Base-by-base conservation (phyloP, 345 rosid species). In the Combretum micranthum region DNA sequence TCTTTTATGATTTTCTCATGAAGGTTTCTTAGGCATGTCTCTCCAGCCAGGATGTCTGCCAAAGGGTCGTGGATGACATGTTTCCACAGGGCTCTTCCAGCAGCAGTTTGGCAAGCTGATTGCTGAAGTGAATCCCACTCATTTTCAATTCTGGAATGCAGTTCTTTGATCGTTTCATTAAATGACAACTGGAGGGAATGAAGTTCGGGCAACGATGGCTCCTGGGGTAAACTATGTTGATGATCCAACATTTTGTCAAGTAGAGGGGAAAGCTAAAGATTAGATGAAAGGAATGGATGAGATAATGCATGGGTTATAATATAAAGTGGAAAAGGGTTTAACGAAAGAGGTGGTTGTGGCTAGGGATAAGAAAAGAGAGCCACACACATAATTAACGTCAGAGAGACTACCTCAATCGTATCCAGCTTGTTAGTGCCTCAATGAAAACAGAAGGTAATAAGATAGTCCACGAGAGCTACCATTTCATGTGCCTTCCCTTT, bases 331-430 rank as follows among this genome's bases (percentile, higher is more conserved):
- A 55, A 42, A 22, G 57, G 47, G 47, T 39, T 52, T 14, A 20
- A 20, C 22, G 2, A 20, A 26, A 44, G 60, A 20, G 57, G 26
- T n/a, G 46, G 59, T 56, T 44, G 19, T 18, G 14, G 60, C 61
- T 53, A 46, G 78, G 67, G 96, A 91, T 87, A 91, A 88, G 96
- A 69, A 92, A 92, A 86, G 88, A 88, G 93, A 88, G 83, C 96
- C 95, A 92, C 96, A 83, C 85, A 84, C 71, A 74, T 52, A 83
- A 83, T 78, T 70, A 73, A 76, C 82, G 88, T 67, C 73, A 45
- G 75, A 60, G 77, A 79, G 71, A 67, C 37, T 6, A 61, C 79
- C 66, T 64, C 60, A 64, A 78, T 59, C 80, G 78, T 77, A 82
- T 82, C 93, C 75, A 20, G 69, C 78, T 64, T 68, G 60, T 57